Evolutionary conservation across 768 basidiomycete species (phyloP), one percentile per base, ranked within the genome.

Genomic region (Inosperma sp.): DNA sequence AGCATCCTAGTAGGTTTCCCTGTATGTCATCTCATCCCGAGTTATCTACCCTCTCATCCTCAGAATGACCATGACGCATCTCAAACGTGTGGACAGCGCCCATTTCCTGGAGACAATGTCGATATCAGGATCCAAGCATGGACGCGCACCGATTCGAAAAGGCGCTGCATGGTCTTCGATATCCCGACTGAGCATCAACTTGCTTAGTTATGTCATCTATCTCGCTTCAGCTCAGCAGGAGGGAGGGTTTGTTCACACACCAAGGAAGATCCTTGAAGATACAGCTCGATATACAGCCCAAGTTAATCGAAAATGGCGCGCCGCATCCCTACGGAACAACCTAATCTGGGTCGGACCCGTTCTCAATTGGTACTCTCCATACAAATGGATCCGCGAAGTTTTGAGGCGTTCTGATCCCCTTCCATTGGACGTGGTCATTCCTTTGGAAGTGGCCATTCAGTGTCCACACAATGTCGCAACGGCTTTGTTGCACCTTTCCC

Each of bases 281-380:
- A 51, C 55, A 14, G 53, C 57, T 19, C 56, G 58, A 13, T 45
- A 19, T 16, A 50, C 51, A 2, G 42, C 60, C 1, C 60, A 62
- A 39, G 60, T 62, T 19, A 54, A 53, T 39, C 56, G 48, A 25
- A 47, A 34, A 25, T 62, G 60, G 60, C 48, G 60, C n/a, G 40
- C 22, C 16, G 41, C 45, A 29, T 57, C 59, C n/a, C 35, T 60
- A 19, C 43, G 50, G 12, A 33, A 45, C 19, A 44, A 48, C 21
- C 36, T 16, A 12, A 49, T 62, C 22, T 62, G 61, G 61, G 42
- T 57, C 23, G 53, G 55, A 13, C 54, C 54, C 9, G 56, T 53
- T 13, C 56, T 59, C 27, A 45, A 54, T 40, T 62, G 60, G 60
- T 53, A 48, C 40, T 56, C 60, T 8, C 43, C 52, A 6, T 51